These are phyloP conservation scores for Glaciozyma martinii DNA, from an alignment of 768 basidiomycete genomes.

Conservation along the genomic window DNA sequence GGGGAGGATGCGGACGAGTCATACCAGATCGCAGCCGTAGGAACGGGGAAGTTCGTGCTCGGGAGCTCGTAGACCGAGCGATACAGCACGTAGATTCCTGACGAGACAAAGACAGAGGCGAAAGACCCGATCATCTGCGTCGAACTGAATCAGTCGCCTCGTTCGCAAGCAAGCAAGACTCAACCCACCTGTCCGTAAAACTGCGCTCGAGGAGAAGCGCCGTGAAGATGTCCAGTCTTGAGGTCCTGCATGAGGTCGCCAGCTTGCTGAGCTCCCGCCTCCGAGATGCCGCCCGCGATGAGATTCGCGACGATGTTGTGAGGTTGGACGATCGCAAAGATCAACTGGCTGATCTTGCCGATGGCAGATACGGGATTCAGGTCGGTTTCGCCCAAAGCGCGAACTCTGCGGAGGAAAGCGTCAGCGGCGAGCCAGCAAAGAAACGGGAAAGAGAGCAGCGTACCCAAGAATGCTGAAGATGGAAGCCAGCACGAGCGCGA, in stretches of 20 bases:
- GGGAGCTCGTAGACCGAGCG: constrained; percentile 79
- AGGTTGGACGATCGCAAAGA: constrained; percentile 70
- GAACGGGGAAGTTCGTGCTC: constrained; percentile 89
- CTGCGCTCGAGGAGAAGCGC: constrained; percentile 83
- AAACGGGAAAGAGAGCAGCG: constrained; percentile 28
- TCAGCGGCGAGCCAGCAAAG: neutral
- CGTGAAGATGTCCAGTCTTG: constrained; percentile 89
- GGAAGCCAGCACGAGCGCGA: constrained; percentile 74
- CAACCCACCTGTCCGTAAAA: constrained; percentile 59
- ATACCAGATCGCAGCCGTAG: constrained; percentile 86
- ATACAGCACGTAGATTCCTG: constrained; percentile 79
- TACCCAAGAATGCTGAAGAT: constrained; percentile 81
- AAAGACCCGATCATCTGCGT: constrained; percentile 72
- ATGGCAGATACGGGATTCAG: constrained; percentile 71
- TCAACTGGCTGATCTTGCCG: constrained; percentile 86
- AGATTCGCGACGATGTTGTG: constrained; percentile 89
- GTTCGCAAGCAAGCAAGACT: neutral
- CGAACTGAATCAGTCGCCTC: neutral
- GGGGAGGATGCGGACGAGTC: constrained; percentile 46
- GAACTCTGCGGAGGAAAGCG: constrained; percentile 52
- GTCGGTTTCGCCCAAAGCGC: constrained; percentile 92
- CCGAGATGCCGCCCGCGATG: constrained; percentile 92
- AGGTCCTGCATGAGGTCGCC: constrained; percentile 98
- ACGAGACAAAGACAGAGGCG: constrained; percentile 77
- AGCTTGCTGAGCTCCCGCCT: constrained; percentile 92